Base-by-base conservation (phyloP, 2,329 filamentous ascomycete genomes). In the Neocatenulostroma microsporum region DNA sequence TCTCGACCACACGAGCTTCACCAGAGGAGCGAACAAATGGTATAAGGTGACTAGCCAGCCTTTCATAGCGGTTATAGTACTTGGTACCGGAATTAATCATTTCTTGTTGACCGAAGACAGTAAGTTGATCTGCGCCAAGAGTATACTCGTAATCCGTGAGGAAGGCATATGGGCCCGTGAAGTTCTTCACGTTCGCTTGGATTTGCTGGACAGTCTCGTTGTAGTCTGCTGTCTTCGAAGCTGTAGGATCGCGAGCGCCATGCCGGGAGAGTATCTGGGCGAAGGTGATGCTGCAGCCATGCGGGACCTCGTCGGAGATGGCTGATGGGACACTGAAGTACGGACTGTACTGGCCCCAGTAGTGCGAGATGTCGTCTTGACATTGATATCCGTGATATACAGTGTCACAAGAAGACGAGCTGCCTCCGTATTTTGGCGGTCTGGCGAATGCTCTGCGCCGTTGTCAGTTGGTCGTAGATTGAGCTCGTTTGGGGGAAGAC, bases 331-430 rank as follows among this genome's bases (percentile, higher is more conserved):
- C 80, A 1, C 80, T 73, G 62, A 84, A 94, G 63, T 78, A 93
- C 2, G 87, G 84, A 13, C 85, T 82, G 60, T 94, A 94, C 58
- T 89, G 86, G 38, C 87, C 36, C 85, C 86, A 94, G 37, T 69
- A 72, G 47, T 78, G 81, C 2, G 78, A 76, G 29, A 80, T 71
- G 21, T 72, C 57, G 3, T 72, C 61, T 31, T 70, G 68, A 60
- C 82, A 87, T 45, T 74, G 71, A 57, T 78, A 83, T 40, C 80
- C 80, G 24, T 64, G 46, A 27, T 49, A 34, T 9, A 52, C 37
- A 5, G 49, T 48, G 34, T 56, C 51, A 38, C 55, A 57, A 17
- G 31, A n/a, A 34, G 31, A 17, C 31, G 18, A 14, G 15, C 10
- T 12, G 20, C 21, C 17, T 20, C 34, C 34, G 13, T 31, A 37